Percentiles rank a stretch among this genome's conserved stretches.
phyloP scores from a whole-genome alignment of 305 asterid genomes.

The Fraxinus angustifolia region DNA sequence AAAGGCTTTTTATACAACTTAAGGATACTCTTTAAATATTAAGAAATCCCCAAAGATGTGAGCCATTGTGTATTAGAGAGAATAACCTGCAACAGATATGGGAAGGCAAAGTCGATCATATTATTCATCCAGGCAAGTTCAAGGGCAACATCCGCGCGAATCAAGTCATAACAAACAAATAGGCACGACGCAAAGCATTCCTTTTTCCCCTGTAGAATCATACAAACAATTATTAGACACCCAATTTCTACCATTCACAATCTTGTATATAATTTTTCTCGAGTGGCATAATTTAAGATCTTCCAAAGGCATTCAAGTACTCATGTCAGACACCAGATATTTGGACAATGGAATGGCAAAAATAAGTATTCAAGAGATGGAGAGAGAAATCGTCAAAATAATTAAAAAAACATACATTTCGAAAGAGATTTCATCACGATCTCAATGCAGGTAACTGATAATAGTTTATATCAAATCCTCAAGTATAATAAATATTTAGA shows the following conservation, averaged over 20 bases:
- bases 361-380: not conserved
- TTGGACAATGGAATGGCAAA: slow-evolving; percentile 5
- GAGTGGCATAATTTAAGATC: not conserved
- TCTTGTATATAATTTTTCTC: not conserved
- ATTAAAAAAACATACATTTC: not conserved
- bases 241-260: slow-evolving; percentile 7
- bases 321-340: slow-evolving; percentile 9
- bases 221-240: slow-evolving; percentile 15
- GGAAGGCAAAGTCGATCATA: slow-evolving; percentile 96
- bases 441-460: not conserved
- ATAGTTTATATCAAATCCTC: not conserved
- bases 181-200: slow-evolving; percentile 98
- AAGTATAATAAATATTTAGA: not conserved
- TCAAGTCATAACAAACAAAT: slow-evolving; percentile 90
- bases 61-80: slow-evolving; percentile 5
- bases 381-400: not conserved
- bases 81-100: slow-evolving; percentile 87
- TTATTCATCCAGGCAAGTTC: slow-evolving; percentile 98
- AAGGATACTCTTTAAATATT: not conserved
- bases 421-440: not conserved
- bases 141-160: slow-evolving; percentile 89
- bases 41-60: not conserved
- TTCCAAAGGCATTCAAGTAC: slow-evolving; percentile 4
- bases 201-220: slow-evolving; percentile 83
- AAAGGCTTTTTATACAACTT: not conserved